Percentiles rank a stretch among this genome's conserved stretches.
These are phyloP conservation scores for Microdochium trichocladiopsis DNA, from an alignment of 2,329 filamentous ascomycete genomes.

Conservation along the genomic window DNA sequence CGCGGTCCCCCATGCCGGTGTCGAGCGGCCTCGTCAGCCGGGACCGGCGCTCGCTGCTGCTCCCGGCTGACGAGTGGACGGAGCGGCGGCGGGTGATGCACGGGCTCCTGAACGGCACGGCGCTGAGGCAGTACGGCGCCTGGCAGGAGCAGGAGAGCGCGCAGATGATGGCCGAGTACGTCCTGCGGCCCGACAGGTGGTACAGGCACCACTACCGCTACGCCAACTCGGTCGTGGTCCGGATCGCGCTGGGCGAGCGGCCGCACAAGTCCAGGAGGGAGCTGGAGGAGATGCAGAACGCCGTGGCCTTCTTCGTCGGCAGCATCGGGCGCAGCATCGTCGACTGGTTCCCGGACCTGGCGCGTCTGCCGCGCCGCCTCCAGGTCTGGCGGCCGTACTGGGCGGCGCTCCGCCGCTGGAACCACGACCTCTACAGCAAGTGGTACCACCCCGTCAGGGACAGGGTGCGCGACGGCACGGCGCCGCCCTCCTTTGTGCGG, in stretches of 20 bases:
- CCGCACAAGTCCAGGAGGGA: slow-evolving; percentile 20
- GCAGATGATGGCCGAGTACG: slow-evolving; percentile 25
- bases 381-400: slow-evolving; percentile 25
- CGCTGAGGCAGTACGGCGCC: slow-evolving; percentile 20
- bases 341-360: slow-evolving; percentile 29
- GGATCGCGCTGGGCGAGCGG: slow-evolving; percentile 24
- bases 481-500: slow-evolving; percentile 24
- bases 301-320: slow-evolving; percentile 24
- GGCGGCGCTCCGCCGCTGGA: slow-evolving; percentile 21
- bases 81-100: slow-evolving; percentile 30
- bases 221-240: slow-evolving; percentile 27
- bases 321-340: slow-evolving; percentile 24
- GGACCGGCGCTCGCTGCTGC: slow-evolving; percentile 21
- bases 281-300: slow-evolving; percentile 27
- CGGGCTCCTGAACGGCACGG: slow-evolving; percentile 24
- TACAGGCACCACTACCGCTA: slow-evolving; percentile 32
- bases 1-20: slow-evolving; percentile 22
- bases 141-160: slow-evolving; percentile 28
- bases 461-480: slow-evolving; percentile 10
- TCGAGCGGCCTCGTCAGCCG: slow-evolving; percentile 27
- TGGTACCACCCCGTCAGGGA: slow-evolving; percentile 18
- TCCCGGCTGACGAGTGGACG: slow-evolving; percentile 23
- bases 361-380: slow-evolving; percentile 18
- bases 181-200: slow-evolving; percentile 24
- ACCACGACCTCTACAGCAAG: slow-evolving; percentile 22